A percentile compares a stretch with the other conserved stretches of the same genome.
Evolutionary conservation across 2,329 filamentous ascomycete genomes (phyloP).

Genomic region (Trichophyton mentagrophytes): DNA sequence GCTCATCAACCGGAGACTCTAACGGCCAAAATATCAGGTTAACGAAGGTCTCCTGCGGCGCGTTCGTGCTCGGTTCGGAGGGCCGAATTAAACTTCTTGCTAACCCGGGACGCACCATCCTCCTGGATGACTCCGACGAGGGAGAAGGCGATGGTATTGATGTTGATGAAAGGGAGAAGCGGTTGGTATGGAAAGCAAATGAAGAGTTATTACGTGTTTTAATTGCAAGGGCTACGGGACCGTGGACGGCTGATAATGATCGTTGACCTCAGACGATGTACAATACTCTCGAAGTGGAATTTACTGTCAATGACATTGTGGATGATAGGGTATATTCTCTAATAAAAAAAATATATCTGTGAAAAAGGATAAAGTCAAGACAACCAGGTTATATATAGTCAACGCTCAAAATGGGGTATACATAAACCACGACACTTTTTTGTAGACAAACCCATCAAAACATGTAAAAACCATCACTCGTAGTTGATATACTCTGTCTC

Average conservation of each 20-base stretch:
- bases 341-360: too few relatives aligned
- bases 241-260: not conserved
- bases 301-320: not conserved
- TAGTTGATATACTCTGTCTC: constrained; percentile 50
- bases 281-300: not conserved
- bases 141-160: constrained; percentile 12
- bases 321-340: too few relatives aligned
- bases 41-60: constrained; percentile 27
- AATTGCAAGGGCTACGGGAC: constrained; percentile 20
- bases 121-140: constrained; percentile 14
- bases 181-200: constrained; percentile 21
- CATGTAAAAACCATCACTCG: not conserved
- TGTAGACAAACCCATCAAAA: not conserved
- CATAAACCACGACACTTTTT: not conserved
- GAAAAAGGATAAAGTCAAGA: too few relatives aligned
- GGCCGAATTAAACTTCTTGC: constrained; percentile 29
- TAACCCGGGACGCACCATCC: constrained; percentile 11
- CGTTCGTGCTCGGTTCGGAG: constrained; percentile 28
- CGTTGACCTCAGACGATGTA: not conserved
- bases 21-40: constrained; percentile 20
- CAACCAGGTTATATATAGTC: not conserved
- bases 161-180: constrained; percentile 13
- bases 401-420: not conserved
- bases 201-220: constrained; percentile 23
- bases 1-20: not conserved